These are phyloP conservation scores for Fusarium sp. DNA, from an alignment of 2,329 filamentous ascomycete species.

Conservation along the genomic window DNA sequence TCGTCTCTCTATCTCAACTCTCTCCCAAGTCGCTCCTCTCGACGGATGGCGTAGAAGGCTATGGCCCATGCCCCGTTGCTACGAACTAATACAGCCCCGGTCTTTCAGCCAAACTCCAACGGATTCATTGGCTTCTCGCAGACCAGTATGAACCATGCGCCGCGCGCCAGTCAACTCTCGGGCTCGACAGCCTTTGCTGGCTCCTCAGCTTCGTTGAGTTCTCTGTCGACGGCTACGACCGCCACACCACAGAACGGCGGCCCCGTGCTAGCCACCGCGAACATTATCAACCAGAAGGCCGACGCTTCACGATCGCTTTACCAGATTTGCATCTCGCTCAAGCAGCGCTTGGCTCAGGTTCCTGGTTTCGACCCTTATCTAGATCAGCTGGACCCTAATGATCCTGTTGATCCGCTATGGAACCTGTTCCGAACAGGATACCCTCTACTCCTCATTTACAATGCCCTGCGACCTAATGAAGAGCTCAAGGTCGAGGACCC, in stretches of 20 bases:
- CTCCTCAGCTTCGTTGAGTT: constrained; percentile 61
- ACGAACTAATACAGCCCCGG: constrained; percentile 66
- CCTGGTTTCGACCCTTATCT: constrained; percentile 82
- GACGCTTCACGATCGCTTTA: constrained; percentile 92
- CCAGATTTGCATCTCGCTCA: constrained; percentile 89
- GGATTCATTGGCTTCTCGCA: constrained; percentile 54
- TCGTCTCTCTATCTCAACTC: neutral
- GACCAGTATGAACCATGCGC: constrained; percentile 60
- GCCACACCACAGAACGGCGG: constrained; percentile 59
- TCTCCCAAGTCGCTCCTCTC: constrained; percentile 4
- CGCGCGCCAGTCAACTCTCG: constrained; percentile 69
- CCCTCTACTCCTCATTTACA: constrained; percentile 89
- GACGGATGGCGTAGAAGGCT: constrained; percentile 55
- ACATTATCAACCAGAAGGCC: constrained; percentile 97
- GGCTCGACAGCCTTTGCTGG: constrained; percentile 65
- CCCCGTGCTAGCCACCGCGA: constrained; percentile 79
- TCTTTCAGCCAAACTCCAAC: constrained; percentile 59
- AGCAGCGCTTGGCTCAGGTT: constrained; percentile 81
- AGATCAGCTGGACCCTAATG: constrained; percentile 72
- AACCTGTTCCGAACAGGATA: constrained; percentile 82
- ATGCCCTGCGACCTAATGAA: constrained; percentile 76
- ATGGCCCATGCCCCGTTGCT: constrained; percentile 69
- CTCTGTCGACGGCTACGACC: constrained; percentile 56
- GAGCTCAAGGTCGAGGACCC: constrained; percentile 73
- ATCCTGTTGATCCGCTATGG: constrained; percentile 92